Evolutionary conservation across 2,329 filamentous ascomycete genomes (phyloP), one percentile per base, ranked within the genome.

Genomic region (Sclerotinia trifoliorum): DNA sequence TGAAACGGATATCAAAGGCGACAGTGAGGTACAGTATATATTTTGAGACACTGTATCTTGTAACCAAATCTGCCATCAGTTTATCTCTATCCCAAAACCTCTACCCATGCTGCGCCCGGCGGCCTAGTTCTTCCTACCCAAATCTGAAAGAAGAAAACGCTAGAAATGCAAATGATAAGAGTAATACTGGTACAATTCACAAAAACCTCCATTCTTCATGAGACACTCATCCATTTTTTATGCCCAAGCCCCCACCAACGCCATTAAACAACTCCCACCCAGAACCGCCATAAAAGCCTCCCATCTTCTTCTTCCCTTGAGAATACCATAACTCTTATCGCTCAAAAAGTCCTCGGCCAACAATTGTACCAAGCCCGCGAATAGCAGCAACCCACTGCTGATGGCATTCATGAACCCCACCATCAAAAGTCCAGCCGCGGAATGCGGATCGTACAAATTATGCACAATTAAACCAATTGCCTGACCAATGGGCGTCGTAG

Each of bases 351-450:
- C 93, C 78, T 96, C 92, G 0, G 92, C 90, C 58, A 96, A 83
- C 26, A 96, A 83, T 80, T 96, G 92, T 5, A 96, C 93, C 55
- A 96, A 80, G 0, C 91, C 92, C 0, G 93, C 92, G 77, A 94
- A 96, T 4, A 96, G 82, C 39, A 96, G 79, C 63, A 96, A 81
- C 0, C 93, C 93, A 63, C 90, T 89, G 13, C 90, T 93, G 64
- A 96, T 90, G 51, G 91, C 92, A 75, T 96, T 96, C 84, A 94
- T 95, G 76, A 94, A 87, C 10, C 93, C 93, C 7, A 96, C 92
- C 80, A 94, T 90, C 35, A 96, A 80, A 60, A 96, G 80, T 0
- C 93, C 92, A 0, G 88, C 86, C 75, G 92, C 85, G 74, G 90
- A 92, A 74, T 86, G 84, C 1, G 93, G 92, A 72, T 93, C 91